These are phyloP conservation scores for Populus simonii DNA, from an alignment of 345 rosid species.

Conservation along the genomic window DNA sequence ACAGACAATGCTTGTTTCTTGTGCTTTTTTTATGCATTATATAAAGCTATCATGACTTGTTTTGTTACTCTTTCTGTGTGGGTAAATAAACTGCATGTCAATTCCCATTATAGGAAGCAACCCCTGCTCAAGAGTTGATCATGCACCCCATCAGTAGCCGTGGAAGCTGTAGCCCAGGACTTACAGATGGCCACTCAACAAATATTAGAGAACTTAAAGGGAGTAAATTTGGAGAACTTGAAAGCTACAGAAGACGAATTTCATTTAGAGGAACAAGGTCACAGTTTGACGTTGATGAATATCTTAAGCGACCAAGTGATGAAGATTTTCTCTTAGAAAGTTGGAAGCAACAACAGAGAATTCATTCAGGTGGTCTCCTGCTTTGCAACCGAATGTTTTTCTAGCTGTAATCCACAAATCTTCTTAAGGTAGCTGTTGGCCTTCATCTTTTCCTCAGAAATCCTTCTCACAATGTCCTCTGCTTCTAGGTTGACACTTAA, in stretches of 20 bases:
- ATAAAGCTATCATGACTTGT: not conserved
- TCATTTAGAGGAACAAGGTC: slow-evolving; percentile 21
- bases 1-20: not conserved
- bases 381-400: slow-evolving; percentile 49
- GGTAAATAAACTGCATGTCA: not conserved
- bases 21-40: not conserved
- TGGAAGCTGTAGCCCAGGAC: slow-evolving; percentile 77
- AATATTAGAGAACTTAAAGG: slow-evolving; percentile 25
- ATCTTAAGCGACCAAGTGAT: slow-evolving; percentile 46
- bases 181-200: slow-evolving; percentile 22
- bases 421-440: not conserved
- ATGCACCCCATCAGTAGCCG: slow-evolving; percentile 56
- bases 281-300: slow-evolving; percentile 51
- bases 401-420: slow-evolving; percentile 12
- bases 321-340: slow-evolving; percentile 58
- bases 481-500: not conserved
- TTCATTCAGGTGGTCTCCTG: slow-evolving; percentile 60
- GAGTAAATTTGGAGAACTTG: slow-evolving; percentile 25
- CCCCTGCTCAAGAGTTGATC: slow-evolving; percentile 37
- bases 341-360: slow-evolving; percentile 67
- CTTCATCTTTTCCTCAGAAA: not conserved
- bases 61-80: not conserved
- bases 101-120: slow-evolving; percentile 38
- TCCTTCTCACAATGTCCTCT: not conserved
- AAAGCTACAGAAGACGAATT: slow-evolving; percentile 13